phyloP scores from a whole-genome alignment of 768 basidiomycete species.

The Cystofilobasidium capitatum region DNA sequence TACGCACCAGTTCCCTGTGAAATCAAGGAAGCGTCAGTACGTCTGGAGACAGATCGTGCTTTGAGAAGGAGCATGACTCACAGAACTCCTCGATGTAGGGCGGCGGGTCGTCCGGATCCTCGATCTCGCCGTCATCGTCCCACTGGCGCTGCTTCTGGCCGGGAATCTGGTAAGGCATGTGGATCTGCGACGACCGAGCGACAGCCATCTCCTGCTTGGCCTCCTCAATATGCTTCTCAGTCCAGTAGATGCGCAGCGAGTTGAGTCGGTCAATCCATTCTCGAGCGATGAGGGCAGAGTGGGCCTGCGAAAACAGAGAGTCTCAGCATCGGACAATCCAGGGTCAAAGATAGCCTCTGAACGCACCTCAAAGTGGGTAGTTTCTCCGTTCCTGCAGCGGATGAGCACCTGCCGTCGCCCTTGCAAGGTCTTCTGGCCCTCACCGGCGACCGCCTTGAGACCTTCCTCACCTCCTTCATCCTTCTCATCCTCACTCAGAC shows the following conservation, averaged over 20 bases:
- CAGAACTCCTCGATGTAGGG: conserved; percentile 34
- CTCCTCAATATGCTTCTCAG: not conserved
- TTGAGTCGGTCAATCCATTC: conserved; percentile 68
- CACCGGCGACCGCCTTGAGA: conserved; percentile 23
- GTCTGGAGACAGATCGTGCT: conserved; percentile 28
- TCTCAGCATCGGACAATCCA: not conserved
- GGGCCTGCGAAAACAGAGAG: conserved; percentile 44
- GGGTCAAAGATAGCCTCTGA: not conserved
- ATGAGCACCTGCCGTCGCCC: not conserved
- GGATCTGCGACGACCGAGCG: conserved; percentile 10
- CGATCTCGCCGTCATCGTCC: conserved; percentile 25
- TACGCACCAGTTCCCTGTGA: conserved; percentile 79
- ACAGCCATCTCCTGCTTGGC: conserved; percentile 21
- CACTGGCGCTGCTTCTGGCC: conserved; percentile 10
- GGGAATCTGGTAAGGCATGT: not conserved
- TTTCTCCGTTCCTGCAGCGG: conserved; percentile 52
- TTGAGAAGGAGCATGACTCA: not conserved
- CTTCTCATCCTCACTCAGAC: conserved; percentile 26
- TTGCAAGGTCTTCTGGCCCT: conserved; percentile 40
- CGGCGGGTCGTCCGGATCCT: conserved; percentile 51
- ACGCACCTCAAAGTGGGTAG: conserved; percentile 69
- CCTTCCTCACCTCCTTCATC: conserved; percentile 20
- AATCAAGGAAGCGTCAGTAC: conserved; percentile 42
- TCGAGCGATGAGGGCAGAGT: conserved; percentile 54
- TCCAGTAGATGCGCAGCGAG: conserved; percentile 18